Conservation (phyloP, 2,329 filamentous ascomycete species). For the Clonostachys byssicola region DNA sequence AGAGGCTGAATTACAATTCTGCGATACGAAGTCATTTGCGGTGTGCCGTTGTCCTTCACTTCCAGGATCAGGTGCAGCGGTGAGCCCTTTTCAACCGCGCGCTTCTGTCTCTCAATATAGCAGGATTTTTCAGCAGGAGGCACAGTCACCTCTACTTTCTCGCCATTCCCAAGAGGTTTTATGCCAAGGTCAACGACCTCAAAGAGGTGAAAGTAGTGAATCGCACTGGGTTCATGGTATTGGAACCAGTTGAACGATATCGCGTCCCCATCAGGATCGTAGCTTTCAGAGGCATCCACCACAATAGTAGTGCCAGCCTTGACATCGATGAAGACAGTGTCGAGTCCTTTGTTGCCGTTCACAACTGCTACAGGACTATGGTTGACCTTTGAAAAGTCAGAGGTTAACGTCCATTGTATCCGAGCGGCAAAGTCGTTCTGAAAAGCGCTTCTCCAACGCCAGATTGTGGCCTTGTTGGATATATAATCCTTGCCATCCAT, state of each 20-base stretch:
- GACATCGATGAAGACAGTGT: conserved; percentile 27
- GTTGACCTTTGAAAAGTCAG: conserved; percentile 23
- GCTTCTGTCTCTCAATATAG: not conserved
- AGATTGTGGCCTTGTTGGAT: conserved; percentile 28
- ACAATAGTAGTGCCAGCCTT: conserved; percentile 29
- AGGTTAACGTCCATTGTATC: conserved; percentile 28
- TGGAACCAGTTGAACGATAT: conserved; percentile 45
- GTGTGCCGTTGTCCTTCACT: not conserved
- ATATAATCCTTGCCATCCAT: conserved; percentile 9
- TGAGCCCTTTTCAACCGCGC: not conserved
- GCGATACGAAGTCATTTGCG: too few species aligned
- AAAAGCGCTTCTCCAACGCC: conserved; percentile 33
- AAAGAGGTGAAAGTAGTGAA: not conserved
- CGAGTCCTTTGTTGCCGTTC: conserved; percentile 25
- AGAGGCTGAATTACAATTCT: too few species aligned
- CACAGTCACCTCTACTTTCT: not conserved
- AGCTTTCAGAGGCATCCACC: conserved; percentile 36
- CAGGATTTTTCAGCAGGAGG: not conserved
- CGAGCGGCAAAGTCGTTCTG: conserved; percentile 36
- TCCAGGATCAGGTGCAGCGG: not conserved
- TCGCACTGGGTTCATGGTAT: conserved; percentile 26
- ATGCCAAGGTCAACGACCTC: not conserved
- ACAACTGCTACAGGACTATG: conserved; percentile 39
- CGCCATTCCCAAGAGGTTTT: not conserved
- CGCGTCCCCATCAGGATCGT: conserved; percentile 37